Base-by-base conservation (phyloP, 1,284 basidiomycete species). In the Omphalotus olearius region DNA sequence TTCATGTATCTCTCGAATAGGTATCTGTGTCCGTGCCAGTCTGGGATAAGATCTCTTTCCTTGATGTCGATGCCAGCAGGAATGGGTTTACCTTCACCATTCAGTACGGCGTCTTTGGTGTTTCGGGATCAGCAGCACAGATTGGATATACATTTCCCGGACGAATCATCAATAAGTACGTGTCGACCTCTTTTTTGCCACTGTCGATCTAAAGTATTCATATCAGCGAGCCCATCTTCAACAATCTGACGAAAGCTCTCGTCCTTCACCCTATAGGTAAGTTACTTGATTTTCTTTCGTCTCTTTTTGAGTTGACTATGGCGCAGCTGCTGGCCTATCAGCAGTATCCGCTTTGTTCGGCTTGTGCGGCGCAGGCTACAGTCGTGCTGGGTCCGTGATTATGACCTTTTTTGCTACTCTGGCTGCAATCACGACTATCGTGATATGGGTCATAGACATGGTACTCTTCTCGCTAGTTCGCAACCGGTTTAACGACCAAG, bases 311-410 rank as follows among this genome's bases (percentile, higher is more conserved):
- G 1, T 4, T 10, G 2, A 14, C 26, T 40, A 11, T 45, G 2
- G 2, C 30, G 9, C 25, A 45, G 43, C 14, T 30, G 43, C 43
- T 20, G 23, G 26, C 4, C 26, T 45, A n/a, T 13, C 43, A 26
- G 43, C 7, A 18, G 14, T 45, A n/a, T 18, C 41, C 11, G 16
- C 14, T 7, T 14, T 25, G 41, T 23, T 42, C 20, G 16, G 89
- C 13, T 57, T 90, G n/a, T 85, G 80, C 59, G 83, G 85, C 43
- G 72, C 73, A 1, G 65, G 67, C 39, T 84, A 83, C 61, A 79
- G 83, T 56, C 82, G 87, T 57, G 66, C 72, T 11, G 84, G 85
- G 40, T 89, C 88, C 14, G 41, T 26, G 16, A n/a, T 18, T 7
- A 23, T 26, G 41, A 42, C 41, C 18, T 14, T 18, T 26, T 42